A percentile compares a stretch with the other conserved stretches of the same genome.
Conservation (phyloP, 768 basidiomycete genomes). For the Lentinula sp. region DNA sequence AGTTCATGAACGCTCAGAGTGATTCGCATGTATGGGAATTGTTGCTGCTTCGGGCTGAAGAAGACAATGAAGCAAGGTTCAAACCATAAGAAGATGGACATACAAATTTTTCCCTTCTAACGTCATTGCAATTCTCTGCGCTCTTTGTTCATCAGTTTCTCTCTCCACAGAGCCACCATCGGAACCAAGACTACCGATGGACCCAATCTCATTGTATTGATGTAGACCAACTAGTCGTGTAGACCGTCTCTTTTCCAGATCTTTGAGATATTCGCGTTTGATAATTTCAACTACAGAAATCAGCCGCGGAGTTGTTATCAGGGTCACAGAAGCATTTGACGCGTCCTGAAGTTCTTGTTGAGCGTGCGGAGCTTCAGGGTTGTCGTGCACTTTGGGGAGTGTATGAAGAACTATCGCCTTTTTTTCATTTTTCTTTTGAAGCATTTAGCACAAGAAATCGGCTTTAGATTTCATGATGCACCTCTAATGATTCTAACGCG, state of each 20-base stretch:
- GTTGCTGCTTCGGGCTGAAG: slow-evolving; percentile 45
- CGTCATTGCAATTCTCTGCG: slow-evolving; percentile 31
- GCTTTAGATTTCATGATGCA: slow-evolving; percentile 18
- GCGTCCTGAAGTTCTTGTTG: slow-evolving; percentile 9
- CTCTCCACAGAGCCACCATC: slow-evolving; percentile 8
- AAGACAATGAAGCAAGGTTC: neutral
- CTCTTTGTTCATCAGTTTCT: slow-evolving; percentile 24
- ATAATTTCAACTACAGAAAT: slow-evolving; percentile 79
- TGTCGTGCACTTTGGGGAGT: slow-evolving; percentile 30
- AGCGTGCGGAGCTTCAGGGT: slow-evolving; percentile 2
- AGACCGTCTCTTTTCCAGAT: slow-evolving; percentile 34
- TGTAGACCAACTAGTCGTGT: slow-evolving; percentile 50
- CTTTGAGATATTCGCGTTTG: slow-evolving; percentile 71
- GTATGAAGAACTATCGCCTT: slow-evolving; percentile 55
- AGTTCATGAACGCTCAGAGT: slow-evolving; percentile 49
- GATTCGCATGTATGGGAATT: slow-evolving; percentile 65
- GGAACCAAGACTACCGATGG: slow-evolving; percentile 37
- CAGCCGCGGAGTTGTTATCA: slow-evolving; percentile 50
- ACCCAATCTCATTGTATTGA: slow-evolving; percentile 72
- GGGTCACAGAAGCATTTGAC: slow-evolving; percentile 27
- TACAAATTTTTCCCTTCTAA: slow-evolving; percentile 45
- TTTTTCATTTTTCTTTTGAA: slow-evolving; percentile 37
- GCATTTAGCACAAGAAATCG: neutral
- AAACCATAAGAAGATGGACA: neutral
- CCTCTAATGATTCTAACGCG: slow-evolving; percentile 50